Evolutionary conservation across 2,329 filamentous ascomycete genomes (phyloP), one percentile per base, ranked within the genome.

Genomic region (Alternaria hordeiaustralica): DNA sequence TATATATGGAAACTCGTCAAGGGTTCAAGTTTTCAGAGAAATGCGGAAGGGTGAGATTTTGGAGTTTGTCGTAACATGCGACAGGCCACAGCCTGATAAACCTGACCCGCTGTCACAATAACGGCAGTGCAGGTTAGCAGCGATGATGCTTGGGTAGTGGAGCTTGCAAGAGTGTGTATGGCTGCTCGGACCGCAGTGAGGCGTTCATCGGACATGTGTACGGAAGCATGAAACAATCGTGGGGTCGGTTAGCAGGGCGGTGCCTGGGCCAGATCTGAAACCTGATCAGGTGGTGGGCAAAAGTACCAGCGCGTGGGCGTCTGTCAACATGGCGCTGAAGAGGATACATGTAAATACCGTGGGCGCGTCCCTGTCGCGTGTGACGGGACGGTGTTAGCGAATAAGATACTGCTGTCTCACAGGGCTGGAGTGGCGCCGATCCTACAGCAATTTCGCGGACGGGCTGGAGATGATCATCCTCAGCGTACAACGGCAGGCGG

Each of bases 401-500:
- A 69, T 70, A 21, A 41, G 64, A 55, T 25, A 18, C n/a, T 26
- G 23, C 18, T 5, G 28, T 49, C 30, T 54, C 45, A 46, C 67
- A 69, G 66, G 67, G 65, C 67, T 68, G 64, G 63, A 43, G 60
- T 61, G 65, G 61, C 45, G 64, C n/a, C 55, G 67, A 71, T 71
- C 67, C 67, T 67, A 56, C 49, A 50, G 64, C 61, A 70, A 73
- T 73, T 69, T 73, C 63, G 58, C 60, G 63, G 63, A 61, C 64
- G 64, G 64, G 55, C 58, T 57, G 58, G 60, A 59, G 61, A 64
- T 61, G 68, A 65, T 66, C 67, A 47, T 55, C 61, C 41, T 58
- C 55, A 57, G 66, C 63, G 66, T 45, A 46, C 50, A 53, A 55
- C 58, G 47, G 46, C 25, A 63, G 54, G 20, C 28, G 20, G 41